Base-by-base conservation (phyloP, 139 green algal species). In the Chlorella sp. region DNA sequence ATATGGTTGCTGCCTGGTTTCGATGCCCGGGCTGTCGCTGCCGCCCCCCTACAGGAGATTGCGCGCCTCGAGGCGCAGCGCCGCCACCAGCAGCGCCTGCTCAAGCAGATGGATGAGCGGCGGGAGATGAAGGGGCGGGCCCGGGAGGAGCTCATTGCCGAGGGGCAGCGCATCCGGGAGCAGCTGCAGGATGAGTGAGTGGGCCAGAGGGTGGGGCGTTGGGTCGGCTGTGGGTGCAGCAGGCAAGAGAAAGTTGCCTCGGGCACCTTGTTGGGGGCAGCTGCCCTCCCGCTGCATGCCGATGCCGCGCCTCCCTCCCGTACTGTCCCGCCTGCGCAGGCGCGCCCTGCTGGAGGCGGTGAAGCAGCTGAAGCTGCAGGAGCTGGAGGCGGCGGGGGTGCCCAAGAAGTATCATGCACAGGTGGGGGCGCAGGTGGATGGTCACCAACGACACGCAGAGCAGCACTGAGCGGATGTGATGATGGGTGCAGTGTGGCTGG, bases 21-120 rank as follows among this genome's bases (percentile, higher is more conserved):
- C n/a, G n/a, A n/a, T n/a, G 26, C 22, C 40, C 41, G 36, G 40
- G 4, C 46, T 58, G 30, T 73, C 16, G n/a, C 36, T 8, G 17
- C 54, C 3, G 54, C 28, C 48, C 26, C 44, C 19, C 36, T 51
- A 56, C 56, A 81, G 81, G 81, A 86, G 41, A 80, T 86, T 72
- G 58, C 51, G 0, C 70, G 70, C 36, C 72, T 86, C 72, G 72
- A 86, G 72, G 81, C 70, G 20, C 81, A 78, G 68, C 48, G 80
- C 40, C 54, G 54, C 30, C 56, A 86, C 56, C 81, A 86, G 72
- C 70, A 79, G 36, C 70, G 72, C 41, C 51, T 86, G 44, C 81
- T 86, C n/a, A 41, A 41, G 32, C 81, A 86, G 72, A 86, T 86
- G 58, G 81, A 86, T 40, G 70, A 41, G 20, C 70, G 81, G 51